phyloP scores from a whole-genome alignment of 768 basidiomycete species.

The Tricholoma hemisulphureum region DNA sequence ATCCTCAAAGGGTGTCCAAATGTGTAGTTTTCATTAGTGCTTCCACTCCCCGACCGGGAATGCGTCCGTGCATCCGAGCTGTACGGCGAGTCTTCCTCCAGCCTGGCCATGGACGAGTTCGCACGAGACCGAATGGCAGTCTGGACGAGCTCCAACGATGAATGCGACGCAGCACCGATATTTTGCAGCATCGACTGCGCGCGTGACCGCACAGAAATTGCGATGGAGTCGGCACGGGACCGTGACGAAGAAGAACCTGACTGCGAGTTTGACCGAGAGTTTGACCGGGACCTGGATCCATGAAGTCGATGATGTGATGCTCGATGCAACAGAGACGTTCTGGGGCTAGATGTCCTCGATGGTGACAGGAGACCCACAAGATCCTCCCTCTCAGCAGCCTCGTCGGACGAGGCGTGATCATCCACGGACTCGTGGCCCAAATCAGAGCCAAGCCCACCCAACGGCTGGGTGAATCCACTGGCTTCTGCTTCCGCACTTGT shows the following conservation, averaged over 20 bases:
- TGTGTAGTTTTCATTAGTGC: constrained; percentile 64
- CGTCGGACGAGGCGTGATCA: constrained; percentile 46
- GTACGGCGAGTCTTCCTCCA: constrained; percentile 52
- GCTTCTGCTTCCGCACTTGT: constrained; percentile 17
- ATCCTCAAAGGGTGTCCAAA: constrained; percentile 62
- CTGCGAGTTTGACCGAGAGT: constrained; percentile 31
- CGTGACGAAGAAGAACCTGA: constrained; percentile 41
- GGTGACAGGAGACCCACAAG: constrained; percentile 52
- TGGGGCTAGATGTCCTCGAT: constrained; percentile 44
- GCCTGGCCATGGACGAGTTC: constrained; percentile 66
- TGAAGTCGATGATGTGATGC: constrained; percentile 29
- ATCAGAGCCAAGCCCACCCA: constrained; percentile 8
- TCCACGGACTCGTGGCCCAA: constrained; percentile 30
- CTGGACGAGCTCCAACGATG: constrained; percentile 58
- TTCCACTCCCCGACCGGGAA: constrained; percentile 52
- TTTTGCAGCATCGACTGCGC: constrained; percentile 68
- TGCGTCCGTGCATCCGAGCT: constrained; percentile 40
- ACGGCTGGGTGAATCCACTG: neutral
- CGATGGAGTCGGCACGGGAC: constrained; percentile 42
- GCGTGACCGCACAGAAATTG: constrained; percentile 56
- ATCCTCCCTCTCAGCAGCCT: constrained; percentile 64
- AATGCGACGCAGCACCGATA: constrained; percentile 58
- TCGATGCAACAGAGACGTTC: constrained; percentile 45
- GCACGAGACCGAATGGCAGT: constrained; percentile 48
- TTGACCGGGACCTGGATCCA: constrained; percentile 31